A percentile compares a stretch with the other conserved stretches of the same genome.
Evolutionary conservation across 2,329 filamentous ascomycete genomes (phyloP).

Genomic region (Aspergillus alliaceus): DNA sequence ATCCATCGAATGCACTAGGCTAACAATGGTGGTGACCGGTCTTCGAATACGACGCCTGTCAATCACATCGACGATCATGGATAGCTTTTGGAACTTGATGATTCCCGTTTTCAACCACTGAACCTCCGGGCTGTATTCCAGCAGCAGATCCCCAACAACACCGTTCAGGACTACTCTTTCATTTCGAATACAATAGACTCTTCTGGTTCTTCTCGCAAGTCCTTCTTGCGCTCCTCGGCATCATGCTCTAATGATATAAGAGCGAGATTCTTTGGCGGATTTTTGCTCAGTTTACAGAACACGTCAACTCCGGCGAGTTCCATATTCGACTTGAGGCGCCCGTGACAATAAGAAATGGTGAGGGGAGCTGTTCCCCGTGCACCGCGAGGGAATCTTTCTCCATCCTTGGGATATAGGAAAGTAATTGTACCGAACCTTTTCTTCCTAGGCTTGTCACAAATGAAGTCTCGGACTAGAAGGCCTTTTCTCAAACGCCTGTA

Average conservation of each 20-base stretch:
- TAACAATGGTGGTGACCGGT: conserved; percentile 50
- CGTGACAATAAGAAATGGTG: background rate
- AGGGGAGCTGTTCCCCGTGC: conserved; percentile 22
- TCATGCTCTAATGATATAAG: conserved; percentile 37
- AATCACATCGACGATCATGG: conserved; percentile 42
- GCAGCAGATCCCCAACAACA: conserved; percentile 35
- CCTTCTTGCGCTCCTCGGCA: conserved; percentile 22
- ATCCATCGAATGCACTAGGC: conserved; percentile 44
- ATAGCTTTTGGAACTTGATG: conserved; percentile 45
- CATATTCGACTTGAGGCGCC: conserved; percentile 15
- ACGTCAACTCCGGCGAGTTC: conserved; percentile 21
- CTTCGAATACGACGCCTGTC: conserved; percentile 47
- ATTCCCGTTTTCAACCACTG: conserved; percentile 11
- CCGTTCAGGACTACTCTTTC: background rate
- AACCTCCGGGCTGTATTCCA: conserved; percentile 44
- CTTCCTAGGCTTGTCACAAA: conserved; percentile 44
- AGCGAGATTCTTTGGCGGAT: conserved; percentile 35
- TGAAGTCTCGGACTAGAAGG: conserved; percentile 43
- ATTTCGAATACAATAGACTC: conserved; percentile 6
- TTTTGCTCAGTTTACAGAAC: conserved; percentile 35
- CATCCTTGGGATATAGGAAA: conserved; percentile 43
- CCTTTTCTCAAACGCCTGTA: conserved; percentile 39
- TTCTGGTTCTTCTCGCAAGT: conserved; percentile 15
- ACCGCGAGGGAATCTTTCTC: conserved; percentile 42
- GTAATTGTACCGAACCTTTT: conserved; percentile 49